Percentiles rank a stretch among this genome's conserved stretches.
Evolutionary conservation across 2,329 filamentous ascomycete genomes (phyloP).

Genomic region (Trichoderma sp.): DNA sequence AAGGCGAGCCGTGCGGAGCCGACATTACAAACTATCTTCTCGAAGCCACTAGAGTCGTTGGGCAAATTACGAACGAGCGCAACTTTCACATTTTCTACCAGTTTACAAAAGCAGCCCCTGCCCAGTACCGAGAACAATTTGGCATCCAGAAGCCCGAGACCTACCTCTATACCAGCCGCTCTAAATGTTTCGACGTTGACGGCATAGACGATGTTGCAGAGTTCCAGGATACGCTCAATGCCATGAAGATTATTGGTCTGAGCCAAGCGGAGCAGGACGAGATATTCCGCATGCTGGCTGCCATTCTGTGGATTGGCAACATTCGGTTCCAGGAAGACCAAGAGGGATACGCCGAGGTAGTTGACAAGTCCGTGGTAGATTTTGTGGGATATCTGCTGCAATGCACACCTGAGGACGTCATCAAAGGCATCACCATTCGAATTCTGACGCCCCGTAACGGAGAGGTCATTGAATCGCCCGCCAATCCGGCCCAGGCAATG

Average conservation of each 20-base stretch:
- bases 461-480: conserved; percentile 72
- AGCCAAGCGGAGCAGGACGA: conserved; percentile 88
- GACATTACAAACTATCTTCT: conserved; percentile 98
- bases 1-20: conserved; percentile 91
- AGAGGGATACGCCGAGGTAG: conserved; percentile 81
- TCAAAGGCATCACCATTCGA: conserved; percentile 86
- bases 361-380: conserved; percentile 88
- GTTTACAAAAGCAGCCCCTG: conserved; percentile 92
- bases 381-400: conserved; percentile 94
- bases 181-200: conserved; percentile 91
- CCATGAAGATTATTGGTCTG: conserved; percentile 93
- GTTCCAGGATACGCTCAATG: conserved; percentile 86
- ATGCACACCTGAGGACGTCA: conserved; percentile 76
- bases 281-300: conserved; percentile 92
- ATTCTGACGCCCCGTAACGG: conserved; percentile 73
- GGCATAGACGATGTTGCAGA: conserved; percentile 92
- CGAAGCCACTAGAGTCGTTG: conserved; percentile 92
- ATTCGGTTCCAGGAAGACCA: conserved; percentile 90
- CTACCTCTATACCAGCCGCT: conserved; percentile 90
- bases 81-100: conserved; percentile 99
- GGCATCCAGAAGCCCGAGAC: conserved; percentile 90
- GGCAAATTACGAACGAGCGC: conserved; percentile 91
- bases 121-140: conserved; percentile 82
- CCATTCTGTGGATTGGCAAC: conserved; percentile 93
- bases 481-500: conserved; percentile 84